Base-by-base conservation (phyloP, 2,329 filamentous ascomycete species). In the Fusarium paranaense region DNA sequence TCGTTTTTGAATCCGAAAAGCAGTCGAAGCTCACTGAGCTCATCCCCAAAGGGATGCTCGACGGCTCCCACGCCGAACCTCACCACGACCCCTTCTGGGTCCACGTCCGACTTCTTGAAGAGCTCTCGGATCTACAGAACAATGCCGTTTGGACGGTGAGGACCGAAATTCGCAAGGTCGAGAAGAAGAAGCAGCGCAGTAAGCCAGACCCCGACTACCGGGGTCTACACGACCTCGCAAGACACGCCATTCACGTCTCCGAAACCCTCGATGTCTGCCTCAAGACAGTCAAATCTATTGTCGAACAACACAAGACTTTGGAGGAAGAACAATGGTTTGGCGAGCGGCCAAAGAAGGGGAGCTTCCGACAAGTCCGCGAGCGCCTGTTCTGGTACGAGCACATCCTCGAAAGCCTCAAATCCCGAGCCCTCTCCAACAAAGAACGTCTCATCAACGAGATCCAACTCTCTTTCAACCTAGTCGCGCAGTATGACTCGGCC, bases 371-470 rank as follows among this genome's bases (percentile, higher is more conserved):
- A 6, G 77, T 84, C 1, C 78, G 80, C 27, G 70, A 80, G 33
- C 74, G 81, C 5, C 77, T 87, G 6, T 66, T 74, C 0, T 83
- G 81, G 62, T 79, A 75, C 40, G 76, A 81, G 32, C 78, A 82
- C 20, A 79, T 84, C 18, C 60, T 85, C 1, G 68, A 73, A 18
- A 83, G 80, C 60, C 78, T 86, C 0, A 79, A 80, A 3, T 70
- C 78, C 13, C 81, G 86, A 14, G 81, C 85, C 0, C 68, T 69
- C 0, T 81, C 85, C 1, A 86, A 84, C 74, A 81, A 82, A 14
- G 80, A 84, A 16, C 71, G 90, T 67, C 81, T 92, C 76, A 59
- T 87, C 79, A 80, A 91, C 81, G 79, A 91, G 85, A 84, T 92
- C 80, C 80, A 90, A 66, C 82, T 92, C 69, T 76, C 83, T 0